Evolutionary conservation across 23 red algal genomes (phyloP).

Genomic region (Gracilaria gracilis): DNA sequence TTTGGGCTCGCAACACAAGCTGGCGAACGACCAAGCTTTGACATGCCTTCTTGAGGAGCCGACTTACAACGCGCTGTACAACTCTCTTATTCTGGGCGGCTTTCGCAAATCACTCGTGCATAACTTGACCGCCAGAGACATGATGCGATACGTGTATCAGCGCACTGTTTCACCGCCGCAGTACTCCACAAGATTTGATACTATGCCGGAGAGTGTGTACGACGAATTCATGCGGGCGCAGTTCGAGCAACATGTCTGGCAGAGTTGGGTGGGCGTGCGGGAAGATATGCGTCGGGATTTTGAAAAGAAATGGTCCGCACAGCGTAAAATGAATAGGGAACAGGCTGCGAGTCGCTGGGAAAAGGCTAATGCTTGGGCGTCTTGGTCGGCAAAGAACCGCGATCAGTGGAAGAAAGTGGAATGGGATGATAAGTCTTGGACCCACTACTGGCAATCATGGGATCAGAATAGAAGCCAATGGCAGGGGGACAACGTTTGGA

Average conservation of each 20-base stretch:
- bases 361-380: slow-evolving; percentile 73
- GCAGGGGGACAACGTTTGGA: not conserved
- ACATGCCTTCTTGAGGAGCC: slow-evolving; percentile 32
- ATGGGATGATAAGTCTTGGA: slow-evolving; percentile 72
- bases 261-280: slow-evolving; percentile 59
- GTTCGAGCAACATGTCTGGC: slow-evolving; percentile 63
- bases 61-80: slow-evolving; percentile 29
- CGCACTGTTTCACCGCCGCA: not conserved
- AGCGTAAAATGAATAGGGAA: slow-evolving; percentile 26
- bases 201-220: slow-evolving; percentile 26
- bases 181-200: not conserved
- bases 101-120: slow-evolving; percentile 40
- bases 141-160: not conserved
- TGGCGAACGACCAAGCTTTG: slow-evolving; percentile 51
- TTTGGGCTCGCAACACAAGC: slow-evolving; percentile 19
- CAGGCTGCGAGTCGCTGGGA: slow-evolving; percentile 33
- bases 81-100: slow-evolving; percentile 26
- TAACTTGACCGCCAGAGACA: slow-evolving; percentile 28
- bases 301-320: slow-evolving; percentile 58
- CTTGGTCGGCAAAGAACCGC: slow-evolving; percentile 77
- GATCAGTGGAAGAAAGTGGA: slow-evolving; percentile 71
- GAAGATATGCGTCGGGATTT: slow-evolving; percentile 77
- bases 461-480: slow-evolving; percentile 22
- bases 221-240: slow-evolving; percentile 16
- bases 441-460: slow-evolving; percentile 78